Conservation (phyloP, 805 yeast genomes). For the Candida nemodendra region DNA sequence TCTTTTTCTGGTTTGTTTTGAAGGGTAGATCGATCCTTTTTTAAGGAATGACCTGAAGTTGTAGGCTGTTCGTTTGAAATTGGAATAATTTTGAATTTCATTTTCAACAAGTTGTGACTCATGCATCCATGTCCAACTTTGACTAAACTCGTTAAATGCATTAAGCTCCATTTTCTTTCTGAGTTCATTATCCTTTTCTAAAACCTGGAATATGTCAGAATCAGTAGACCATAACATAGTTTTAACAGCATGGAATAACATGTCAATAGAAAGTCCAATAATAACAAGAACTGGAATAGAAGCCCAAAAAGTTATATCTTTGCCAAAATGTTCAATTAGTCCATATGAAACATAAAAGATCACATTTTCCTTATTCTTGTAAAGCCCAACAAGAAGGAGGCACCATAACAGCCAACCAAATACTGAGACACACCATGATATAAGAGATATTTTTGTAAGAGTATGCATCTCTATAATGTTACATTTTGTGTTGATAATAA, state of each 20-base stretch:
- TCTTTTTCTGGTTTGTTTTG: slow-evolving; percentile 42
- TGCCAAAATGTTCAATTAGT: slow-evolving; percentile 69
- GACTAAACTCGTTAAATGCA: slow-evolving; percentile 69
- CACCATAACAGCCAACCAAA: slow-evolving; percentile 90
- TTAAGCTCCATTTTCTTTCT: slow-evolving; percentile 69
- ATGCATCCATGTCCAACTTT: slow-evolving; percentile 69
- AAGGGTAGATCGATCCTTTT: slow-evolving; percentile 36
- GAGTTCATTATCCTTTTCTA: slow-evolving; percentile 68
- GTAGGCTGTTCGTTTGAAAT: slow-evolving; percentile 17
- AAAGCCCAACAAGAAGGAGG: slow-evolving; percentile 68
- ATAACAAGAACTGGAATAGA: slow-evolving; percentile 54
- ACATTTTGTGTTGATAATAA: slow-evolving; percentile 73
- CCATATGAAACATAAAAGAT: slow-evolving; percentile 75
- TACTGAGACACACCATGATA: slow-evolving; percentile 66
- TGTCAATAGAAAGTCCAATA: slow-evolving; percentile 66
- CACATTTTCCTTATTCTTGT: slow-evolving; percentile 47
- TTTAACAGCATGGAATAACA: slow-evolving; percentile 56
- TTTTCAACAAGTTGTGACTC: slow-evolving; percentile 31
- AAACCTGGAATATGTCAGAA: slow-evolving; percentile 71
- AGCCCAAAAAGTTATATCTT: slow-evolving; percentile 87
- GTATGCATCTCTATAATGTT: slow-evolving; percentile 80
- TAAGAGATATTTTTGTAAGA: slow-evolving; percentile 64
- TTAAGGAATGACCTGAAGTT: slow-evolving; percentile 31
- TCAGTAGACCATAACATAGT: slow-evolving; percentile 64
- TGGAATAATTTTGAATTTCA: slow-evolving; percentile 21